These are phyloP conservation scores for Nigrospora sphaerica DNA, from an alignment of 2,329 filamentous ascomycete species.

Conservation along the genomic window DNA sequence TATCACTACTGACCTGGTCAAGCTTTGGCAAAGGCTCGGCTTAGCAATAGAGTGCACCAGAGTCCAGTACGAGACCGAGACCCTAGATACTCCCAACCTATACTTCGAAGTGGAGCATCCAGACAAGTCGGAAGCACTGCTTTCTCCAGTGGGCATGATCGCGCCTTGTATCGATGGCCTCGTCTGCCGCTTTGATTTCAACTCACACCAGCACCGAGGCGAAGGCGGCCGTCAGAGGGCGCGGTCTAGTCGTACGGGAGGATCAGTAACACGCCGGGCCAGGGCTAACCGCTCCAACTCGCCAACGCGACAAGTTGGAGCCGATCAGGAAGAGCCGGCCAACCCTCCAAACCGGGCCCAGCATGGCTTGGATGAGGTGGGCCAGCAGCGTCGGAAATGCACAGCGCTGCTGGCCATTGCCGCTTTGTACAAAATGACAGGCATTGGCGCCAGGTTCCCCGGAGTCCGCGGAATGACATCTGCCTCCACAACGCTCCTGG, in stretches of 20 bases:
- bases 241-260: too few relatives aligned
- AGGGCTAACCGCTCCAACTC: too few relatives aligned
- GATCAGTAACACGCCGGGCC: too few relatives aligned
- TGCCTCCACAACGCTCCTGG: slow-evolving; percentile 10
- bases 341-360: too few relatives aligned
- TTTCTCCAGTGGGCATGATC: slow-evolving; percentile 18
- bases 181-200: slow-evolving; percentile 1
- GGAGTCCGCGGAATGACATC: slow-evolving; percentile 7
- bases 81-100: slow-evolving; percentile 16
- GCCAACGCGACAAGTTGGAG: too few relatives aligned
- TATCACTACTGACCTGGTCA: slow-evolving; percentile 5
- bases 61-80: slow-evolving; percentile 11
- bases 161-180: slow-evolving; percentile 19
- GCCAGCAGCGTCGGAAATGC: slow-evolving; percentile 1
- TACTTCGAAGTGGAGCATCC: slow-evolving; percentile 21
- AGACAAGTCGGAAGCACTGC: slow-evolving; percentile 19
- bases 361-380: not conserved
- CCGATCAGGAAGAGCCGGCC: too few relatives aligned
- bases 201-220: not conserved
- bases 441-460: slow-evolving; percentile 11
- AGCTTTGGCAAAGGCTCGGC: slow-evolving; percentile 21
- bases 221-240: too few relatives aligned
- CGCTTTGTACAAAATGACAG: slow-evolving; percentile 19
- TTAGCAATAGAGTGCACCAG: slow-evolving; percentile 13
- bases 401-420: slow-evolving; percentile 12